Percentiles rank a stretch among this genome's conserved stretches.
These are phyloP conservation scores for Aquilaria agallochum DNA, from an alignment of 441 rosid species.

Conservation along the genomic window DNA sequence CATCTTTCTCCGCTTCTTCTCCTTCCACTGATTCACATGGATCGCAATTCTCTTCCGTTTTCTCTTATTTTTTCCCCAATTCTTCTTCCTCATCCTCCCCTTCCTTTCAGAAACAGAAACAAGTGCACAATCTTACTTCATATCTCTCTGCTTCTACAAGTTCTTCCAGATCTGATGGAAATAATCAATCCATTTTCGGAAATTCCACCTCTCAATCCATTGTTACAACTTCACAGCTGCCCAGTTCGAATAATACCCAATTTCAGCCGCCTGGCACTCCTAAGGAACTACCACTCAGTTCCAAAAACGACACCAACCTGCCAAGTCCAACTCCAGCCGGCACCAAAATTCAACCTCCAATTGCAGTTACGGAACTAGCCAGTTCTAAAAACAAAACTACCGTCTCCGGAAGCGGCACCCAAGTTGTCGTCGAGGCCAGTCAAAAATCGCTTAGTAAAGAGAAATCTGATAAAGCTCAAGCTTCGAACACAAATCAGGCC, in stretches of 20 bases:
- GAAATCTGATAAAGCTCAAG: conserved; percentile 10
- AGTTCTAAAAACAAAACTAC: conserved; percentile 8
- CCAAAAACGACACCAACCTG: conserved; percentile 8
- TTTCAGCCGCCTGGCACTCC: conserved; percentile 11
- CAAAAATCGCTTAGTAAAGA: not conserved
- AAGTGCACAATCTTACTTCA: conserved; percentile 13
- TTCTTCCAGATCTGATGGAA: conserved; percentile 26
- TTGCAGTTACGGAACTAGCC: not conserved
- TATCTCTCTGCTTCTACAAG: conserved; percentile 16
- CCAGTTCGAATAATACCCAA: conserved; percentile 22
- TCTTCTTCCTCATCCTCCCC: conserved; percentile 20
- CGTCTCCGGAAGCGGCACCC: no score
- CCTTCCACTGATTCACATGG: conserved; percentile 33
- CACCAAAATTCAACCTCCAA: conserved; percentile 12
- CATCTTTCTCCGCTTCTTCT: conserved; percentile 11
- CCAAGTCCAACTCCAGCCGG: conserved; percentile 25
- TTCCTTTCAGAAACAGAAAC: conserved; percentile 13
- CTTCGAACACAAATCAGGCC: conserved; percentile 24
- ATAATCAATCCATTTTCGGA: no score
- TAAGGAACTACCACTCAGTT: conserved; percentile 9
- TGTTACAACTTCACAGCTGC: conserved; percentile 1
- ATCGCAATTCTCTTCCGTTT: conserved; percentile 57
- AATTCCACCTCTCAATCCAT: conserved; percentile 11
- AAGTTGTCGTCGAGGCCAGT: no score
- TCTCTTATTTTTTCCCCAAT: conserved; percentile 37